Evolutionary conservation across 2,329 filamentous ascomycete species (phyloP), one percentile per base, ranked within the genome.

Genomic region (Penicillium paneum): DNA sequence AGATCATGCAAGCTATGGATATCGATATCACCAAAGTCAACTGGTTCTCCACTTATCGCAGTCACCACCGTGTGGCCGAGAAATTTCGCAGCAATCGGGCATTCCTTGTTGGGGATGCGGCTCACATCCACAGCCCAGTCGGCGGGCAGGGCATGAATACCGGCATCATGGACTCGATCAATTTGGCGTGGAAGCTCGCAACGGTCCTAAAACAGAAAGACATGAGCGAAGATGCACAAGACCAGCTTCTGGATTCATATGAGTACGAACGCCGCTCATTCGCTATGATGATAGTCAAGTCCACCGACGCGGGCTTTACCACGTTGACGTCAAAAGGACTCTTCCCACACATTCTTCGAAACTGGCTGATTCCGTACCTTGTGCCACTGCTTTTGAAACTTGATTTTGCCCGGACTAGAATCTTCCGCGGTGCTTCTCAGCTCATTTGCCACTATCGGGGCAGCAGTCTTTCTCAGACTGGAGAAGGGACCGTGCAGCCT

Each of bases 61-160:
- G 79, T 8, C 78, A 78, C 61, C 72, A 78, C 59, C 68, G 76
- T 7, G 71, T 75, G 29, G 73, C 74, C 2, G 68, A 68, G 8
- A 61, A 56, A 8, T 80, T 81, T 60, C 76, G 77, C 6, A 71
- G 74, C 21, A 76, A 78, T 2, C 74, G 80, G 3, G 71, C 81
- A 3, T 79, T 84, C 41, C 68, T 85, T 0, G 81, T 79, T 1
- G 82, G 82, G 13, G 83, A 85, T 52, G 81, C 82, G 6, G 80
- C 79, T 1, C 82, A 85, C 55, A 81, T 81, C 12, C 81, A 84
- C 56, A 80, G 74, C 35, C 80, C 80, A 0, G 77, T 78, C 0
- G 82, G 81, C 2, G 83, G 80, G 0, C 81, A 83, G 61, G 82
- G 82, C 1, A 80, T 84, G 78, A 84, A 84, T 61, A 79, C 79